Conservation (phyloP, 1,284 basidiomycete genomes). For the Tetrapyrgos nigripes region DNA sequence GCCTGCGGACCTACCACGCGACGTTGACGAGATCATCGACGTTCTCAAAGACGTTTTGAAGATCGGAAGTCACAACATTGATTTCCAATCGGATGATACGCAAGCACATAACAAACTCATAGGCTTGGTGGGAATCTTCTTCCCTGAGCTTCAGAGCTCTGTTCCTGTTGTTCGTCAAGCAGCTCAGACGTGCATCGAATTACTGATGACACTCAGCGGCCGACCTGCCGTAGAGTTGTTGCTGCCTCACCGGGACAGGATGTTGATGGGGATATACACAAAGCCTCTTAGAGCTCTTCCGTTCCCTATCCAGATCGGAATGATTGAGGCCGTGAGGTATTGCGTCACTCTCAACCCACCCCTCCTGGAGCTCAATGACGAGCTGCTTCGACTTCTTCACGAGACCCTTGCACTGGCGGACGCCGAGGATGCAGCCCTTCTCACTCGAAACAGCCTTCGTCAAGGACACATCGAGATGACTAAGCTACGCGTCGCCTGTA, state of each 20-base stretch:
- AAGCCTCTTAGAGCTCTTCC: slow-evolving; percentile 97
- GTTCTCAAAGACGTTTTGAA: slow-evolving; percentile 82
- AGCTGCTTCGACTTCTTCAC: slow-evolving; percentile 90
- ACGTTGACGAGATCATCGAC: slow-evolving; percentile 82
- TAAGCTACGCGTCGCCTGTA: slow-evolving; percentile 94
- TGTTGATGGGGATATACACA: slow-evolving; percentile 91
- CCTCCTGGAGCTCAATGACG: slow-evolving; percentile 90
- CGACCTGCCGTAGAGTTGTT: slow-evolving; percentile 83
- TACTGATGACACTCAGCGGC: slow-evolving; percentile 80
- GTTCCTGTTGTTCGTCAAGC: slow-evolving; percentile 88
- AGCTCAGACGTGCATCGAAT: slow-evolving; percentile 83
- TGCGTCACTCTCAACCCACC: slow-evolving; percentile 86
- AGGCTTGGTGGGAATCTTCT: slow-evolving; percentile 84
- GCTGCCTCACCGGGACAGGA: slow-evolving; percentile 85
- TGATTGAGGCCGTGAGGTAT: slow-evolving; percentile 97
- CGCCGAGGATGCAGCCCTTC: slow-evolving; percentile 88
- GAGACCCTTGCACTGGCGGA: slow-evolving; percentile 96
- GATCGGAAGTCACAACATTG: slow-evolving; percentile 66
- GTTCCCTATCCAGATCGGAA: slow-evolving; percentile 96
- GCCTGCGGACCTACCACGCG: slow-evolving; percentile 87
- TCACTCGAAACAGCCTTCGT: slow-evolving; percentile 78
- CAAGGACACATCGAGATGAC: slow-evolving; percentile 88
- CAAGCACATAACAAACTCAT: slow-evolving; percentile 59
- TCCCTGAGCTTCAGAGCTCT: slow-evolving; percentile 89
- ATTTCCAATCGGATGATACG: slow-evolving; percentile 47